These are phyloP conservation scores for Phaseolus lunatus DNA, from an alignment of 306 rosid species.

Conservation along the genomic window DNA sequence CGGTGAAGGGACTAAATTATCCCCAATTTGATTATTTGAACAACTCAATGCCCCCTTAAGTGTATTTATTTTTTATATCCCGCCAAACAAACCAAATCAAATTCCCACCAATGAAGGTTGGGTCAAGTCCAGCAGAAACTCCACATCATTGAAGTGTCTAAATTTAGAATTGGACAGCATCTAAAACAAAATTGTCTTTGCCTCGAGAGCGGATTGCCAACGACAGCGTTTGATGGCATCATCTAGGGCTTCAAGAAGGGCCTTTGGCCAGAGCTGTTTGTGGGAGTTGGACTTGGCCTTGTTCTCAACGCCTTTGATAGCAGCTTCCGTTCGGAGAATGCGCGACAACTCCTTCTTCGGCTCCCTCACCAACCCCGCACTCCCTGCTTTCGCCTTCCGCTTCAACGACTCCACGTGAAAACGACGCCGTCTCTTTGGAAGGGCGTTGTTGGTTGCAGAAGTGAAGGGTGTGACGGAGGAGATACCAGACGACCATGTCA, in stretches of 20 bases:
- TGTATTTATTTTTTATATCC: too few species aligned
- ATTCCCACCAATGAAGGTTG: too few species aligned
- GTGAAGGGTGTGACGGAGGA: constrained; percentile 32
- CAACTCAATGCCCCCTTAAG: too few species aligned
- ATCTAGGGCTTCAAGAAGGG: constrained; percentile 82
- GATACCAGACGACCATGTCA: constrained; percentile 43
- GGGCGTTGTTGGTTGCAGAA: constrained; percentile 37
- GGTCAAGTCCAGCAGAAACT: too few species aligned
- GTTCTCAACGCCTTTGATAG: constrained; percentile 66
- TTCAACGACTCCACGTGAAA: constrained; percentile 49
- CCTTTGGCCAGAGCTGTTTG: constrained; percentile 77
- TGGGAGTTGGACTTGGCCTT: constrained; percentile 74
- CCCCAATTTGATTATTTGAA: too few species aligned
- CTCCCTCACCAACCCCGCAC: constrained; percentile 62
- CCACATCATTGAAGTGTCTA: too few species aligned
- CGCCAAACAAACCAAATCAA: too few species aligned
- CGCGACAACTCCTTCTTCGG: constrained; percentile 72
- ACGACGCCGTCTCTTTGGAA: constrained; percentile 36
- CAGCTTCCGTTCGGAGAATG: constrained; percentile 86
- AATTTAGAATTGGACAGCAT: too few species aligned
- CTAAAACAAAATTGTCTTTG: not conserved
- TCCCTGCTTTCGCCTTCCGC: constrained; percentile 48
- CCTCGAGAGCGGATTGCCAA: constrained; percentile 75
- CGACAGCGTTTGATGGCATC: constrained; percentile 66
- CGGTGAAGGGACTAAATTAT: too few species aligned